A percentile compares a stretch with the other conserved stretches of the same genome.
Evolutionary conservation across 2,329 filamentous ascomycete genomes (phyloP).

Genomic region (Aspergillus brasiliensis): DNA sequence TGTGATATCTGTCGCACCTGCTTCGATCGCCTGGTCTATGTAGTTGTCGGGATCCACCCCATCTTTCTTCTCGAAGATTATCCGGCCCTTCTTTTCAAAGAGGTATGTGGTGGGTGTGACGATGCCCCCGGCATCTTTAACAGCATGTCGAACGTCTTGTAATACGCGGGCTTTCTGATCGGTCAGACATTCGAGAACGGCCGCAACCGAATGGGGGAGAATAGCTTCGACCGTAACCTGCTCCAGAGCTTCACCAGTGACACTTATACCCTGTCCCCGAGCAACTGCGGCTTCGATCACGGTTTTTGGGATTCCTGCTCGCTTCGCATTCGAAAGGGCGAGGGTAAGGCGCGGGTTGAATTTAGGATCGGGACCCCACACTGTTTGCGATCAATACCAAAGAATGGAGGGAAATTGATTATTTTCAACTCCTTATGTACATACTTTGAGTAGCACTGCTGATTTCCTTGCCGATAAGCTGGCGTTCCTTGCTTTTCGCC

Average conservation of each 20-base stretch:
- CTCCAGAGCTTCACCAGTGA: conserved; percentile 75
- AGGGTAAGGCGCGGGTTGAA: conserved; percentile 75
- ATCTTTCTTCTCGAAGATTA: conserved; percentile 67
- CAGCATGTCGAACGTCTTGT: conserved; percentile 68
- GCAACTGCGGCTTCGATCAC: conserved; percentile 84
- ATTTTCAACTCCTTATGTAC: conserved; percentile 27
- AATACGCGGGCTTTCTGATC: conserved; percentile 76
- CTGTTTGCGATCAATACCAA: conserved; percentile 43
- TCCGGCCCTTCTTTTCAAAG: conserved; percentile 78
- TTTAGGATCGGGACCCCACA: conserved; percentile 73
- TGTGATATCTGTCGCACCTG: conserved; percentile 63
- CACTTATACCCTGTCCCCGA: conserved; percentile 81
- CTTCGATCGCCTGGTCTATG: conserved; percentile 80
- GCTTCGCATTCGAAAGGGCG: conserved; percentile 76
- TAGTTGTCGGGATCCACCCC: conserved; percentile 66
- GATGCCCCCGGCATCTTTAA: conserved; percentile 72
- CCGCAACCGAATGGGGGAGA: conserved; percentile 69
- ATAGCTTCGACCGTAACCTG: conserved; percentile 77
- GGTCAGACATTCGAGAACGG: conserved; percentile 83
- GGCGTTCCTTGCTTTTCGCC: conserved; percentile 71
- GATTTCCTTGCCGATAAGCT: conserved; percentile 70
- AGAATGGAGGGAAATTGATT: neutral
- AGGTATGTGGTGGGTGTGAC: conserved; percentile 77
- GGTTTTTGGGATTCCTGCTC: conserved; percentile 79
- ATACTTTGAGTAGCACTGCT: conserved; percentile 73